Evolutionary conservation across 805 yeast species (phyloP), one percentile per base, ranked within the genome.

Genomic region (Tetrapisispora fleetii): DNA sequence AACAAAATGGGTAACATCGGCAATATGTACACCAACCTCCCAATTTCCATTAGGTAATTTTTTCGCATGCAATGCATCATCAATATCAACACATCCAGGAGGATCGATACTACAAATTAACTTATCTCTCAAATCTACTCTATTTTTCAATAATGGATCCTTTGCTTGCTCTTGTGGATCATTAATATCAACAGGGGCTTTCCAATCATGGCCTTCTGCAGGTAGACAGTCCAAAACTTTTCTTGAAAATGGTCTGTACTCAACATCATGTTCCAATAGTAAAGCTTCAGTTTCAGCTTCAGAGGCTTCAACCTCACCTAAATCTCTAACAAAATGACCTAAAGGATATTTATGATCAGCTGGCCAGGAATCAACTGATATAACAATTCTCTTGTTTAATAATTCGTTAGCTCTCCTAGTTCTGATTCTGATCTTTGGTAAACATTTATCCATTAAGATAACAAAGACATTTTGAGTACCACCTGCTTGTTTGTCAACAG

Each of bases 21-120:
- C 99, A 71, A 93, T 93, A 63, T 93, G 99, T 30, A 93, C 99
- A 61, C 99, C 99, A 49, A 93, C 95, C 65, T 93, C 96, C 72
- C 78, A 89, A 63, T 91, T 87, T 0, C 99, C 99, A 64, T 93
- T 93, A 1, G 95, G 89, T 45, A 93, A 74, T 47, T 64, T 63
- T 53, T 76, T 71, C 0, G 98, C 98, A 63, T 93, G 99, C 44
- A 93, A 72, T 1, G 99, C 99, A 71, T 93, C 96, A 71, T 93
- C 99, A 59, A 93, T 93, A 78, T 93, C 99, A 55, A 90, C 97
- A 80, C 98, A 91, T 30, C 85, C 83, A 2, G 97, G 97, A 10
- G 99, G 99, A 73, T 93, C 99, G 57, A 93, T 93, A 22, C 95
- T 85, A 65, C 99, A 93, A 38, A 93, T 86, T 44, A 88, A 72